phyloP scores from a whole-genome alignment of 1,139 yeast species.

The Debaryomycetaceae sp. region DNA sequence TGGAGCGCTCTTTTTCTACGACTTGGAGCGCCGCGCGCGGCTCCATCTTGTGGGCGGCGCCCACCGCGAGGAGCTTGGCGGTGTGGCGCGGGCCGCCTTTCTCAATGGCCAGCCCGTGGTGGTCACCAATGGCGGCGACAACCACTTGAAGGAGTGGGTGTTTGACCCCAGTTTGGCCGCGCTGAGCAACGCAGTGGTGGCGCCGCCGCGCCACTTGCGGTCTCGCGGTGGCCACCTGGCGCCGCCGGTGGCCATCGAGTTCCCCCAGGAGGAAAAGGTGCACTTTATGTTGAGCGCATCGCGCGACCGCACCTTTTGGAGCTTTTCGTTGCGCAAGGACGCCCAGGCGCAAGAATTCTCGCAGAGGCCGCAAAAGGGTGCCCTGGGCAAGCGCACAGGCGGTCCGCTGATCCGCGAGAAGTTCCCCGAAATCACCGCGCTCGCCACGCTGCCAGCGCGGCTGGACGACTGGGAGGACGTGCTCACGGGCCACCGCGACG shows the following conservation, averaged over 20 bases:
- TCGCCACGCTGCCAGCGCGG: slow-evolving; percentile 74
- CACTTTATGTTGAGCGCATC: slow-evolving; percentile 88
- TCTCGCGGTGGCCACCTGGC: slow-evolving; percentile 96
- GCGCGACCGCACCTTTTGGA: slow-evolving; percentile 83
- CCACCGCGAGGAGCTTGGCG: slow-evolving; percentile 73
- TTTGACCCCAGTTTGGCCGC: slow-evolving; percentile 86
- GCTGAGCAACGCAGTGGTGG: slow-evolving; percentile 58
- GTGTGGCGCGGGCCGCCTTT: slow-evolving; percentile 72
- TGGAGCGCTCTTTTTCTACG: slow-evolving; percentile 87
- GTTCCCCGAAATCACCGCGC: slow-evolving; percentile 69
- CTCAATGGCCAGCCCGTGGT: slow-evolving; percentile 90
- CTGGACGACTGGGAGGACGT: slow-evolving; percentile 95
- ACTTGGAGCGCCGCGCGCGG: slow-evolving; percentile 65
- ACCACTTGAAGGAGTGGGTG: slow-evolving; percentile 81
- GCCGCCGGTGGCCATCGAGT: slow-evolving; percentile 75
- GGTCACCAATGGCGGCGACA: slow-evolving; percentile 92
- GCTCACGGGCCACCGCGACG: slow-evolving; percentile 87
- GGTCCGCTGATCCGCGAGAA: slow-evolving; percentile 59
- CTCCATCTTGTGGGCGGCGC: slow-evolving; percentile 72
- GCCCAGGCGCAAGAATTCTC: slow-evolving; percentile 95
- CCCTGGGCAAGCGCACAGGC: slow-evolving; percentile 54
- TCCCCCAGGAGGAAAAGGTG: slow-evolving; percentile 73
- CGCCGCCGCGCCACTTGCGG: slow-evolving; percentile 89
- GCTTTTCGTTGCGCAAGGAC: slow-evolving; percentile 87
- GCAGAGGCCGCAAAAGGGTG: slow-evolving; percentile 55